Percentiles rank a stretch among this genome's conserved stretches.
phyloP scores from a whole-genome alignment of 805 yeast genomes.

The Candida anglica region DNA sequence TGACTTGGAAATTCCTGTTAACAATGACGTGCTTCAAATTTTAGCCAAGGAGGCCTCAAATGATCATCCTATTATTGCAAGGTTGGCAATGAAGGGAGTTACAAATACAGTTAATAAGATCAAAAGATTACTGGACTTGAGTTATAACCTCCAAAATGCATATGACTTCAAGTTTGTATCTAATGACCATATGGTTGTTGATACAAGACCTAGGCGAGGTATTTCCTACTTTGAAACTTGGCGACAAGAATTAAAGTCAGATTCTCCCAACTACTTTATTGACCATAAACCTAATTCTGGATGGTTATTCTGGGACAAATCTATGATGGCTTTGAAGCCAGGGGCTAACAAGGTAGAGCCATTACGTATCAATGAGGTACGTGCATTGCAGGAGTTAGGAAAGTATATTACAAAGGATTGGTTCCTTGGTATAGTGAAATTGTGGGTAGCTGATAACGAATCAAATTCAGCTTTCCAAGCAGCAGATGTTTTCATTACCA shows the following conservation, averaged over 20 bases:
- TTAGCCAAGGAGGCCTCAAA: slow-evolving; percentile 47
- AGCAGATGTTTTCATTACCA: slow-evolving; percentile 55
- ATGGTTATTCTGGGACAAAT: slow-evolving; percentile 73
- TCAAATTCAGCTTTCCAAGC: slow-evolving; percentile 63
- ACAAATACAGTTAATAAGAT: slow-evolving; percentile 48
- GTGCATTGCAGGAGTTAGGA: slow-evolving; percentile 42
- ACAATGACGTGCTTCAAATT: slow-evolving; percentile 35
- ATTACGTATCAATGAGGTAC: slow-evolving; percentile 40
- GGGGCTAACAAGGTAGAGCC: slow-evolving; percentile 9
- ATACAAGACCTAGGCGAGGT: slow-evolving; percentile 35
- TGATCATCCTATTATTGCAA: slow-evolving; percentile 68
- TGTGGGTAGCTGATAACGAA: slow-evolving; percentile 66
- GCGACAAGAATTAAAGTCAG: slow-evolving; percentile 45
- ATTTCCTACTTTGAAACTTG: slow-evolving; percentile 39
- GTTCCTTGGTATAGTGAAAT: slow-evolving; percentile 47
- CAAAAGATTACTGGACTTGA: slow-evolving; percentile 39
- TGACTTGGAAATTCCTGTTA: slow-evolving; percentile 45
- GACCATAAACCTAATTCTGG: slow-evolving; percentile 59
- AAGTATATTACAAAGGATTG: slow-evolving; percentile 48
- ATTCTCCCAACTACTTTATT: slow-evolving; percentile 48
- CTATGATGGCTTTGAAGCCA: slow-evolving; percentile 38
- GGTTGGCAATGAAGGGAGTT: slow-evolving; percentile 57
- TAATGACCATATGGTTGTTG: slow-evolving; percentile 35
- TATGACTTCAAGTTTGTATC: slow-evolving; percentile 33
- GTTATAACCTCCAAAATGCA: slow-evolving; percentile 44